phyloP scores from a whole-genome alignment of 1,284 basidiomycete genomes.

The Fomitopsis palustris region DNA sequence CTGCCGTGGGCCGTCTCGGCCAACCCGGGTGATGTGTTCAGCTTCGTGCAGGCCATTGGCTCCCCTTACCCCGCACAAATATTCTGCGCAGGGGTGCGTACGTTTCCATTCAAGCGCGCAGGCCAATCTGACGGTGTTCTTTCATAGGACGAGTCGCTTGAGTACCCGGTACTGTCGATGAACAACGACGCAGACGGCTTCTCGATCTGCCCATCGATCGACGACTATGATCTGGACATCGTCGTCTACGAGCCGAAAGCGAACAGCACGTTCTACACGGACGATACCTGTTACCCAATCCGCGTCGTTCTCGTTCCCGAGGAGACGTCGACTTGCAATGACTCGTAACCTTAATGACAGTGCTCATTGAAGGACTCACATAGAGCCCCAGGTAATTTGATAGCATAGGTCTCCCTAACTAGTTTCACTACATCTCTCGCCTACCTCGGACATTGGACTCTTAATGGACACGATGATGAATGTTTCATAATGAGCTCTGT shows the following conservation, averaged over 20 bases:
- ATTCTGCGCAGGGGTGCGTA: neutral
- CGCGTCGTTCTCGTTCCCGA: neutral
- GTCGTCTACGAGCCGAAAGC: neutral
- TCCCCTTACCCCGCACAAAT: neutral
- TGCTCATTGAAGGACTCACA: no score
- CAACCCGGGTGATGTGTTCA: neutral
- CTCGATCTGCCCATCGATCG: neutral
- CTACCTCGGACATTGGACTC: no score
- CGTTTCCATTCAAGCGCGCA: neutral
- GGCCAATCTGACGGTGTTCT: neutral
- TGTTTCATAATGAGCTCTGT: no score
- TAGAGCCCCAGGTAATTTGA: no score
- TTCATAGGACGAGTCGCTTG: neutral
- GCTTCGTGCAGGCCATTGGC: neutral
- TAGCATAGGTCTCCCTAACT: no score
- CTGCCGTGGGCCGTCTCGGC: neutral
- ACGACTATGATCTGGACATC: neutral
- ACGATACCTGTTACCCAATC: neutral
- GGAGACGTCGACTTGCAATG: neutral
- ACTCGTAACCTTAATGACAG: neutral
- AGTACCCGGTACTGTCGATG: slow-evolving; percentile 1
- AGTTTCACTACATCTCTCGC: no score
- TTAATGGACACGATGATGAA: no score
- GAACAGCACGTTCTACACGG: neutral
- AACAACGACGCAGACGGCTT: slow-evolving; percentile 4